Evolutionary conservation across 2,329 filamentous ascomycete genomes (phyloP).

Genomic region (Dactylonectria macrodidyma): DNA sequence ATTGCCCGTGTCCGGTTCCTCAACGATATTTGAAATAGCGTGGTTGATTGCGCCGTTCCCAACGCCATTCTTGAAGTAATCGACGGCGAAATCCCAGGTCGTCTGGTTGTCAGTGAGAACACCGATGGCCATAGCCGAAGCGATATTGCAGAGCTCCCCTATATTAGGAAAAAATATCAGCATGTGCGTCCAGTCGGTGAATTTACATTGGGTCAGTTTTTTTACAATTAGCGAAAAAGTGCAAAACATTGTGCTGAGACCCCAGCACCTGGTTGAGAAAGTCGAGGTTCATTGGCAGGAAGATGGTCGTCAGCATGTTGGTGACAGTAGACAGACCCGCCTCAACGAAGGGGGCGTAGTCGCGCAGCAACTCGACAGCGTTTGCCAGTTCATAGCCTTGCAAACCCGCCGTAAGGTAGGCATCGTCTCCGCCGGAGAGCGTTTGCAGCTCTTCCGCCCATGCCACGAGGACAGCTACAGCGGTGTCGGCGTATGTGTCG

Average conservation of each 20-base stretch:
- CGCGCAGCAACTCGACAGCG: slow-evolving; percentile 59
- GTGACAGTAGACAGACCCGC: slow-evolving; percentile 45
- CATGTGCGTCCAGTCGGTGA: too few relatives aligned
- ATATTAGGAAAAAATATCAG: too few relatives aligned
- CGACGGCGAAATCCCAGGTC: slow-evolving; percentile 11
- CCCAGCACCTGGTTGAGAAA: slow-evolving; percentile 27
- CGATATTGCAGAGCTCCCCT: slow-evolving; percentile 35
- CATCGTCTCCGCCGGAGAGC: slow-evolving; percentile 54
- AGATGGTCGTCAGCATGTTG: slow-evolving; percentile 17
- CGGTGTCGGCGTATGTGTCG: slow-evolving; percentile 54
- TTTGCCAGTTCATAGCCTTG: slow-evolving; percentile 65
- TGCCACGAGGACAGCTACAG: slow-evolving; percentile 54
- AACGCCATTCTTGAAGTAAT: slow-evolving; percentile 34
- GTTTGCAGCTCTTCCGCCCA: slow-evolving; percentile 54
- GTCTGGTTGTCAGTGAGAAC: slow-evolving; percentile 31
- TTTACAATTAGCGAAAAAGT: slow-evolving; percentile 29
- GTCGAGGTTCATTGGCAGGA: slow-evolving; percentile 23
- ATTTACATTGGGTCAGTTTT: too few relatives aligned
- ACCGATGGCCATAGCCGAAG: slow-evolving; percentile 30
- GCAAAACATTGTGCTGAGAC: slow-evolving; percentile 28
- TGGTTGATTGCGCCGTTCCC: slow-evolving; percentile 30
- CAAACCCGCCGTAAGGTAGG: slow-evolving; percentile 57
- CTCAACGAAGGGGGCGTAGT: slow-evolving; percentile 42
- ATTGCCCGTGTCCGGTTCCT: slow-evolving; percentile 24
- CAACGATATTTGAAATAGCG: slow-evolving; percentile 20